These are phyloP conservation scores for Ascodesmis nigricans DNA, from an alignment of 495 filamentous ascomycete species.

Conservation along the genomic window DNA sequence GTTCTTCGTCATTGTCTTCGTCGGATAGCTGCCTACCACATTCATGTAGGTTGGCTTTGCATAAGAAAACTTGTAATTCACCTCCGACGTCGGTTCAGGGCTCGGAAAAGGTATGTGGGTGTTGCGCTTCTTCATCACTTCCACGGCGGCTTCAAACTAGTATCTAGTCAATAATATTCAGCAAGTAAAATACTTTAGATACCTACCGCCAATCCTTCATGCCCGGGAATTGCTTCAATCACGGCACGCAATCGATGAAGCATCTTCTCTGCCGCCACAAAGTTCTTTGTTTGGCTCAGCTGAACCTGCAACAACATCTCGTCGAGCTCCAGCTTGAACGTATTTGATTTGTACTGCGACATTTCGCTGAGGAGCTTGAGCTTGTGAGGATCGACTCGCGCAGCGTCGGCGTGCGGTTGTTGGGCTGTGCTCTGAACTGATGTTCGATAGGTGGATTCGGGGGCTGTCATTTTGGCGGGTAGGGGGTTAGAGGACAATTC, in stretches of 20 bases:
- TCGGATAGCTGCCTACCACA: slow-evolving; percentile 68
- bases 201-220: slow-evolving; percentile 33
- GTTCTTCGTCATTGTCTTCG: slow-evolving; percentile 46
- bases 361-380: slow-evolving; percentile 18
- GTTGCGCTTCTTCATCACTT: slow-evolving; percentile 41
- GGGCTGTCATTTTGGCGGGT: too few relatives aligned
- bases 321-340: slow-evolving; percentile 75
- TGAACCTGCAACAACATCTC: slow-evolving; percentile 51
- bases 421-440: too few relatives aligned
- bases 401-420: too few relatives aligned
- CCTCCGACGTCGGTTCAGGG: slow-evolving; percentile 46
- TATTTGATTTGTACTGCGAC: slow-evolving; percentile 37
- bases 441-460: too few relatives aligned
- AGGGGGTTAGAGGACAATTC: too few relatives aligned
- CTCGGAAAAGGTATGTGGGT: slow-evolving; percentile 61
- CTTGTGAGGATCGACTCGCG: too few relatives aligned
- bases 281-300: slow-evolving; percentile 42
- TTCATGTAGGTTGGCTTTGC: slow-evolving; percentile 56
- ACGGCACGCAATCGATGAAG: slow-evolving; percentile 48
- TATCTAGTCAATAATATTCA: slow-evolving; percentile 1
- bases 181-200: neutral
- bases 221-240: slow-evolving; percentile 48
- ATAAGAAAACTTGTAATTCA: slow-evolving; percentile 63
- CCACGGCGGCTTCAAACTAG: slow-evolving; percentile 43
- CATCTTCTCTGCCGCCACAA: slow-evolving; percentile 41